Conservation (phyloP, 2,329 filamentous ascomycete genomes). For the Pleomassaria siparia region DNA sequence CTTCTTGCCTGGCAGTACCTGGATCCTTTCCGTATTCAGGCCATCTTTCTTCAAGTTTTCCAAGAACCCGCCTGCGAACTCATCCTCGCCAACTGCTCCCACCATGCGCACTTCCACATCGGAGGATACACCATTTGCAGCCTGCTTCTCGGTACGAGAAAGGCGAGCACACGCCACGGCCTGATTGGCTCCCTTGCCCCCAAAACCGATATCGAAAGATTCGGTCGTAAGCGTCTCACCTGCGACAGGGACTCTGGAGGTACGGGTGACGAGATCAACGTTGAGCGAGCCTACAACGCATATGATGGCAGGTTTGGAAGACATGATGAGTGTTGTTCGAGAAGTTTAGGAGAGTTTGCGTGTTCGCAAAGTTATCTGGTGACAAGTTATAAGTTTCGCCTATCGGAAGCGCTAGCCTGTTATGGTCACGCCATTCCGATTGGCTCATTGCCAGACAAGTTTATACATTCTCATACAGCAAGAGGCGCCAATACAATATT, state of each 20-base stretch:
- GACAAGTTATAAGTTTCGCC: neutral
- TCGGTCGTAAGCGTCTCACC: slow-evolving; percentile 86
- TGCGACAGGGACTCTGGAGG: slow-evolving; percentile 75
- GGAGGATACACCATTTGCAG: slow-evolving; percentile 18
- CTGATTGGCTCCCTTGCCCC: slow-evolving; percentile 96
- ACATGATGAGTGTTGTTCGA: slow-evolving; percentile 3
- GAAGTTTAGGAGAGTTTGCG: neutral
- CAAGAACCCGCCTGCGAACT: slow-evolving; percentile 44
- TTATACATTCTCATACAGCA: no score
- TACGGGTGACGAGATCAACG: slow-evolving; percentile 87
- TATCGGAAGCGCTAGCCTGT: neutral
- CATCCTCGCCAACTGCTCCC: slow-evolving; percentile 52
- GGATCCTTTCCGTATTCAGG: slow-evolving; percentile 44
- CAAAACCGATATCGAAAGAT: slow-evolving; percentile 77
- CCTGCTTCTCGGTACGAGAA: slow-evolving; percentile 56
- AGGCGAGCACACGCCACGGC: slow-evolving; percentile 85
- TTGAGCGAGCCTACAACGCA: slow-evolving; percentile 91
- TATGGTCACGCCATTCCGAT: neutral
- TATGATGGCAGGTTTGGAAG: slow-evolving; percentile 55
- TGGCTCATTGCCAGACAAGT: no score
- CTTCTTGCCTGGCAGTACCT: slow-evolving; percentile 45
- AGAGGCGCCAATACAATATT: no score
- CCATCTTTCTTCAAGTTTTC: slow-evolving; percentile 48
- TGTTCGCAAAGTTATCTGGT: neutral
- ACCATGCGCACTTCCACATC: slow-evolving; percentile 52